Base-by-base conservation (phyloP, 164 flowering plant genomes). In the Kalanchoe fedtschenkoi region DNA sequence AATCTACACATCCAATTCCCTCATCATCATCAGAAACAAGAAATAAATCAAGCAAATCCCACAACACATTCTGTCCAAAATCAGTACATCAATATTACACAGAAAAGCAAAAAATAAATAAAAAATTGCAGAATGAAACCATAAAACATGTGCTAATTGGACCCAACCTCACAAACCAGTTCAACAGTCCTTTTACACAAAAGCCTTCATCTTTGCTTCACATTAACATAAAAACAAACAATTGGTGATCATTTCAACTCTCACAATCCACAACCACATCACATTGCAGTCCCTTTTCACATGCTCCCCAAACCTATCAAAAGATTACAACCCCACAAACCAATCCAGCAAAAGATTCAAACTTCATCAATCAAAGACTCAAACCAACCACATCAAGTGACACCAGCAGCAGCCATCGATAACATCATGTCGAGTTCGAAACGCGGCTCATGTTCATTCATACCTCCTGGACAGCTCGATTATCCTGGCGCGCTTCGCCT, bases 391-490 rank as follows among this genome's bases (percentile, higher is more conserved):
- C 21, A 47, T 21, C 28, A 44, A 17, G 22, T 22, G 5, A 22
- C 39, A 37, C 14, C n/a, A 43, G 5, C 51, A 43, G 51, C 13
- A 11, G 3, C 6, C 32, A 51, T 13, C 3, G 1, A 51, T 51
- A 16, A 26, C 10, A 51, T 11, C 11, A 37, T 9, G 13, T 37
- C 17, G 26, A 51, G 26, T 26, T 26, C 6, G 14, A 13, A 51
- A 51, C 26, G 56, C 33, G 17, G 3, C 11, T 51, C 56, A 51
- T 2, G 9, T 51, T 11, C 24, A 39, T 38, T 19, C 19, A 1
- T 65, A 86, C 97, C 96, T 81, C 39, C 96, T 74, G 14, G 97
- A 88, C 19, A 91, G 81, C 47, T 88, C 97, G 68, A 91, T 83
- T 74, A 91, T 81, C 64, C 97, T 79, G 58, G 97, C 72, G 39